Percentiles rank a stretch among this genome's conserved stretches.
These are phyloP conservation scores for Phytophthora kernoviae DNA, from an alignment of 352 stramenopile species.

Conservation along the genomic window DNA sequence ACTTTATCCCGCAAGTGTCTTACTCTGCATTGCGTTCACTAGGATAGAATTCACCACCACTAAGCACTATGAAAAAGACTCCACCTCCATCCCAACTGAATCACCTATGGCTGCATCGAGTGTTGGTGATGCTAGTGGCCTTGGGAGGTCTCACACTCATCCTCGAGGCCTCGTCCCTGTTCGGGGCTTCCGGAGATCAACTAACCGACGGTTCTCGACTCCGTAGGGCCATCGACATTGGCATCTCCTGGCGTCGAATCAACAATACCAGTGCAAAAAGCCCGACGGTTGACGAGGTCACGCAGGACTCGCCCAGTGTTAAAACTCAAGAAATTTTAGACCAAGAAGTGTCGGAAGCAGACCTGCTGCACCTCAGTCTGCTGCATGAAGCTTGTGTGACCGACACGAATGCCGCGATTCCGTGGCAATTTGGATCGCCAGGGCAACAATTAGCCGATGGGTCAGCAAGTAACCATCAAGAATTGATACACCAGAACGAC, in stretches of 20 bases:
- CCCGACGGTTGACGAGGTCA: not conserved
- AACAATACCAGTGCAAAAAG: slow-evolving; percentile 3
- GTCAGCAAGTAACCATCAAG: slow-evolving; percentile 11
- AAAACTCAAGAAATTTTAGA: not conserved
- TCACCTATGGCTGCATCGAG: slow-evolving; percentile 21
- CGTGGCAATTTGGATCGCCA: slow-evolving; percentile 29
- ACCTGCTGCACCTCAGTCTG: slow-evolving; percentile 41
- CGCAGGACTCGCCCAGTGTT: not conserved
- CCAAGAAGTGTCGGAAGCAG: slow-evolving; percentile 21
- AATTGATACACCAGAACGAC: slow-evolving; percentile 39
- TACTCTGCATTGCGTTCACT: no score
- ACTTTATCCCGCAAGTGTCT: no score
- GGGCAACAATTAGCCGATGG: slow-evolving; percentile 16
- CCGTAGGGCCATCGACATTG: slow-evolving; percentile 11
- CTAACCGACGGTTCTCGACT: slow-evolving; percentile 11
- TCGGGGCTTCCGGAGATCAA: slow-evolving; percentile 18
- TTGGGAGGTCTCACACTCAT: slow-evolving; percentile 24
- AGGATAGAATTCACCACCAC: not conserved
- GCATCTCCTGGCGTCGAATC: slow-evolving; percentile 14
- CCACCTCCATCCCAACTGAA: not conserved
- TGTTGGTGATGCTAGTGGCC: slow-evolving; percentile 17
- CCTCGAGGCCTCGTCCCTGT: slow-evolving; percentile 22
- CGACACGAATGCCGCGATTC: slow-evolving; percentile 37
- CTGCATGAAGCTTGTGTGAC: slow-evolving; percentile 40
- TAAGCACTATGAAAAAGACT: slow-evolving; percentile 2